phyloP scores from a whole-genome alignment of 306 rosid species.

The Acacia acuminata region DNA sequence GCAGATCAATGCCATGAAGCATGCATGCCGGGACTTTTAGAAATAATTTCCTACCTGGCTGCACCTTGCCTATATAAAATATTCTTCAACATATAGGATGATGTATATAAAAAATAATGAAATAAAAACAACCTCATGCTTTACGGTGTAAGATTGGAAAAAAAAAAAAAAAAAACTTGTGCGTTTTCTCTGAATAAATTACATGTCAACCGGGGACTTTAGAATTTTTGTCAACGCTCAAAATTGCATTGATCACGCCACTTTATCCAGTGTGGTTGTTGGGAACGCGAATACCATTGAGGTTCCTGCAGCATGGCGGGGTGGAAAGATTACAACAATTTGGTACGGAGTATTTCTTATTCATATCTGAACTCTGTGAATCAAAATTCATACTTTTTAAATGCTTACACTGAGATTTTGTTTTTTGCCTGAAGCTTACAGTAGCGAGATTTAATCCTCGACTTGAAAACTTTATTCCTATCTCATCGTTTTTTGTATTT shows the following conservation, averaged over 20 bases:
- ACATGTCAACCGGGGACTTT: background rate
- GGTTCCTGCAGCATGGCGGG: background rate
- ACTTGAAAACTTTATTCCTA: background rate
- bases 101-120: background rate
- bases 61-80: background rate
- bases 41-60: background rate
- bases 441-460: background rate
- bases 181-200: background rate
- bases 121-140: background rate
- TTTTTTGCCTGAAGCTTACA: too few species aligned
- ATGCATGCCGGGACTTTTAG: background rate
- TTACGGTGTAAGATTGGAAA: background rate
- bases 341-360: background rate
- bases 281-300: background rate
- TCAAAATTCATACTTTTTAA: background rate
- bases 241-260: background rate
- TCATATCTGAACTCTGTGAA: background rate
- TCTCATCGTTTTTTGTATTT: background rate
- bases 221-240: background rate
- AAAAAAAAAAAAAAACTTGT: too few species aligned
- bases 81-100: background rate
- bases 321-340: background rate
- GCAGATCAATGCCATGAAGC: background rate
- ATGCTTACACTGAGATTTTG: background rate
- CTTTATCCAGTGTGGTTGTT: background rate